phyloP scores from a whole-genome alignment of 306 rosid genomes.

The Inga laurina region DNA sequence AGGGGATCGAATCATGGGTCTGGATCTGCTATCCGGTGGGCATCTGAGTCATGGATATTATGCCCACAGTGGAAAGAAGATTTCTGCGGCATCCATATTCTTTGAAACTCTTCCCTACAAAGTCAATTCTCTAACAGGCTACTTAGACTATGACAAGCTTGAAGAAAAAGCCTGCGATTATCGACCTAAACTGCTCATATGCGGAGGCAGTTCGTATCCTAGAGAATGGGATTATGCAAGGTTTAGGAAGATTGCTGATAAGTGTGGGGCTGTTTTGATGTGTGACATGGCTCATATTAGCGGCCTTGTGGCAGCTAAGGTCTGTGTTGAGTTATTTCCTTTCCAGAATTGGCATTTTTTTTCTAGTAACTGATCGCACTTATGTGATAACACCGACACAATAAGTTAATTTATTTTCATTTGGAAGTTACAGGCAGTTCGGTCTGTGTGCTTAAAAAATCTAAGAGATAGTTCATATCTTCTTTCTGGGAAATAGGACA shows the following conservation, averaged over 20 bases:
- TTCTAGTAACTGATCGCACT: background rate
- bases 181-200: slow-evolving; percentile 5
- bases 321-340: background rate
- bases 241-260: slow-evolving; percentile 17
- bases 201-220: slow-evolving; percentile 20
- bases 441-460: background rate
- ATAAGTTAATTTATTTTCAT: background rate
- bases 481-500: background rate
- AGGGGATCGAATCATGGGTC: slow-evolving; percentile 16
- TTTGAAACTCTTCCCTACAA: slow-evolving; percentile 9
- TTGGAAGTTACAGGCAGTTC: background rate
- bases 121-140: slow-evolving; percentile 17
- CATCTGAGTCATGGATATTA: slow-evolving; percentile 22
- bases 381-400: background rate
- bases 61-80: slow-evolving; percentile 1
- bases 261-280: slow-evolving; percentile 22
- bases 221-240: slow-evolving; percentile 26
- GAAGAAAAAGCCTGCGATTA: slow-evolving; percentile 16
- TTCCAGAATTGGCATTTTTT: background rate
- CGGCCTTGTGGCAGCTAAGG: slow-evolving; percentile 23
- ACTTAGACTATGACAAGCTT: slow-evolving; percentile 13
- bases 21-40: slow-evolving; percentile 17
- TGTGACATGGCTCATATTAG: slow-evolving; percentile 21
- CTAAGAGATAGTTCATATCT: background rate
- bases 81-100: slow-evolving; percentile 7